Percentiles rank a stretch among this genome's conserved stretches.
phyloP scores from a whole-genome alignment of 2,329 filamentous ascomycete species.

The Arthrinium puccinioides region DNA sequence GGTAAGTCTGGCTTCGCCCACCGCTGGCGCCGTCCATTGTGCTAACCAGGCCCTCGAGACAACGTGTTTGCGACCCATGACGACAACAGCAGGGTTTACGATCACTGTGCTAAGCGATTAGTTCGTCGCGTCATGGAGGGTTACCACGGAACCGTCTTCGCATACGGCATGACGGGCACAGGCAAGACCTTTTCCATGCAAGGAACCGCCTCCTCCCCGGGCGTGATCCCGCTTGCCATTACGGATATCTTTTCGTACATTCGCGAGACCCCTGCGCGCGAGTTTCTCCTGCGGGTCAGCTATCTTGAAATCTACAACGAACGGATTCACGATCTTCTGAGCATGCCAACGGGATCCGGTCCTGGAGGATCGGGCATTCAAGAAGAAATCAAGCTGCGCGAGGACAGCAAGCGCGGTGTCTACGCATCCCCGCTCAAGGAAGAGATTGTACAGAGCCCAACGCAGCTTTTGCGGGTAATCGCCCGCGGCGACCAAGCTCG shows the following conservation, averaged over 20 bases:
- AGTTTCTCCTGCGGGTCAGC: slow-evolving; percentile 91
- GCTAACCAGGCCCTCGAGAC: slow-evolving; percentile 46
- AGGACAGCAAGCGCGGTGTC: slow-evolving; percentile 92
- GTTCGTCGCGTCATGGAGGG: slow-evolving; percentile 98
- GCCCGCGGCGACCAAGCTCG: slow-evolving; percentile 87
- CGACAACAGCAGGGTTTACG: slow-evolving; percentile 91
- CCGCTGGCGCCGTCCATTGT: neutral
- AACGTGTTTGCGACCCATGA: slow-evolving; percentile 95
- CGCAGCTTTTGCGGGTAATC: slow-evolving; percentile 89
- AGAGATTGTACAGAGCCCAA: slow-evolving; percentile 97
- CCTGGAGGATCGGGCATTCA: slow-evolving; percentile 48
- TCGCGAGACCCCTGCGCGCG: slow-evolving; percentile 86
- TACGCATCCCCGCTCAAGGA: slow-evolving; percentile 96
- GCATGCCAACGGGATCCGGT: slow-evolving; percentile 56
- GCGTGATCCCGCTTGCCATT: slow-evolving; percentile 93
- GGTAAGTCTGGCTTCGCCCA: slow-evolving; percentile 44
- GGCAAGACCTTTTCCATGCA: slow-evolving; percentile 99
- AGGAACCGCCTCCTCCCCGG: slow-evolving; percentile 88
- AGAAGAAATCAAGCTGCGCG: slow-evolving; percentile 94
- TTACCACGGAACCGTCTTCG: slow-evolving; percentile 96
- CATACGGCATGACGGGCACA: slow-evolving; percentile 97
- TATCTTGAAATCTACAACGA: slow-evolving; percentile 99
- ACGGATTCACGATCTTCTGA: slow-evolving; percentile 88
- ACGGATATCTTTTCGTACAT: slow-evolving; percentile 99
- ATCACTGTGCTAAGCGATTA: slow-evolving; percentile 85